Conservation (phyloP, 768 basidiomycete genomes). For the Tubosaeta brunneosetosa region DNA sequence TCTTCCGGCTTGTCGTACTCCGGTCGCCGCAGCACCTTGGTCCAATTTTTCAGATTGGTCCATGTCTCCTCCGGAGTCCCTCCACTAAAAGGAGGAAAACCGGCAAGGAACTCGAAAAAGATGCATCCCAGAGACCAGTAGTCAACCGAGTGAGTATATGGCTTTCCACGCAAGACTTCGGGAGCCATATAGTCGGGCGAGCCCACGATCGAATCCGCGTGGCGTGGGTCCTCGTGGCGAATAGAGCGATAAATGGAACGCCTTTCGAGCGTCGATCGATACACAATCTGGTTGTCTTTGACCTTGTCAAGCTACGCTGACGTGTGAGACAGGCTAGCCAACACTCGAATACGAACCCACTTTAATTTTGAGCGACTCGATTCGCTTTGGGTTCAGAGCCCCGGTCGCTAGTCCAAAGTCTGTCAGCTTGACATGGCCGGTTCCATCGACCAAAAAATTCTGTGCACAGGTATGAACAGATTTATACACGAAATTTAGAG, state of each 20-base stretch:
- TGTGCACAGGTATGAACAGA: constrained; percentile 24
- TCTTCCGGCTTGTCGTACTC: constrained; percentile 96
- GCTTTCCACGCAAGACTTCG: constrained; percentile 88
- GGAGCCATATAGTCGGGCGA: constrained; percentile 99
- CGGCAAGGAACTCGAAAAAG: constrained; percentile 93
- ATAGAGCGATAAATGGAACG: constrained; percentile 93
- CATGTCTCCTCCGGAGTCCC: constrained; percentile 95
- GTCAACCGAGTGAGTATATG: constrained; percentile 94
- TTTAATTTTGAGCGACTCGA: constrained; percentile 92
- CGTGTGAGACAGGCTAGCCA: constrained; percentile 2
- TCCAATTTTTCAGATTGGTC: constrained; percentile 99
- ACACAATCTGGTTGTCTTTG: constrained; percentile 86
- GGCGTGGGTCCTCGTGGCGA: constrained; percentile 84
- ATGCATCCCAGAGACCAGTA: constrained; percentile 99
- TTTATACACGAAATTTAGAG: background rate
- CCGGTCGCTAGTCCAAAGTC: constrained; percentile 98
- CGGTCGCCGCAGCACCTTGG: constrained; percentile 83
- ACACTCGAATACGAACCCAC: constrained; percentile 34
- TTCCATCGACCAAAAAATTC: constrained; percentile 96
- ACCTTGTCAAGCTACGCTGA: constrained; percentile 81
- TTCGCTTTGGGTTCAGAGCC: constrained; percentile 88
- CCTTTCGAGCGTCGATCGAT: constrained; percentile 89
- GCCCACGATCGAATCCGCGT: constrained; percentile 96
- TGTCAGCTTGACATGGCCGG: constrained; percentile 95
- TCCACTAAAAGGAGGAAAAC: constrained; percentile 98